Conservation (phyloP, 257 asterid genomes). For the Solanum appendiculatum region DNA sequence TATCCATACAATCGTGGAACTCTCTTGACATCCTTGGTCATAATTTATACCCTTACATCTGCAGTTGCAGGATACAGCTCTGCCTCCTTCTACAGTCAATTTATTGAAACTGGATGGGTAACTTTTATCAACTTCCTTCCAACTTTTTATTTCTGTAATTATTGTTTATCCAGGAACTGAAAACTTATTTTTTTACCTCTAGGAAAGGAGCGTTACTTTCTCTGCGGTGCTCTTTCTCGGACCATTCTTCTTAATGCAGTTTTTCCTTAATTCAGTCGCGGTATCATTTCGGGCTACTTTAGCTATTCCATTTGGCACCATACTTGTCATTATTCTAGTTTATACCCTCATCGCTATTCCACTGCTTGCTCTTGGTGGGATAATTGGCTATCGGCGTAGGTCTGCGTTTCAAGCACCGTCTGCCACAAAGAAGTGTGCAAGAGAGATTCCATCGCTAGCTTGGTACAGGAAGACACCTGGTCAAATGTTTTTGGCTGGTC, state of each 20-base stretch:
- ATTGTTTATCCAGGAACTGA: background rate
- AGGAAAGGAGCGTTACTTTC: slow-evolving; percentile 42
- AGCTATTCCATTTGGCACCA: slow-evolving; percentile 66
- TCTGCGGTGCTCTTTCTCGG: slow-evolving; percentile 46
- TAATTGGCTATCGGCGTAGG: slow-evolving; percentile 42
- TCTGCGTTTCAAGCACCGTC: slow-evolving; percentile 39
- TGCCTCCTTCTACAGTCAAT: slow-evolving; percentile 52
- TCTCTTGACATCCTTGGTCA: slow-evolving; percentile 40
- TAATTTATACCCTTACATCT: slow-evolving; percentile 51
- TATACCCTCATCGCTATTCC: slow-evolving; percentile 55
- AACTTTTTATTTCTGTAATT: background rate
- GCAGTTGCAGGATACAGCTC: slow-evolving; percentile 67
- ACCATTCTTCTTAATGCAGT: slow-evolving; percentile 37
- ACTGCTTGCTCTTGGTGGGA: slow-evolving; percentile 48
- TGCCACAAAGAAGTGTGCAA: slow-evolving; percentile 31
- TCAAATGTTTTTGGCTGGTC: slow-evolving; percentile 78
- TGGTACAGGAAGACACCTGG: slow-evolving; percentile 65
- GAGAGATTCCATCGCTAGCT: slow-evolving; percentile 40
- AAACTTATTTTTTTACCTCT: slow-evolving; percentile 7
- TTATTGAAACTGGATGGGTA: slow-evolving; percentile 70
- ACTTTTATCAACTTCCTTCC: background rate
- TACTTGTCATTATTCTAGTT: slow-evolving; percentile 32
- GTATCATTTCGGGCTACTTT: slow-evolving; percentile 39
- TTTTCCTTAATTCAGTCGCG: slow-evolving; percentile 50
- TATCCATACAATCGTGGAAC: slow-evolving; percentile 74